phyloP scores from a whole-genome alignment of 2,329 filamentous ascomycete genomes.

The Colletotrichum tabaci region DNA sequence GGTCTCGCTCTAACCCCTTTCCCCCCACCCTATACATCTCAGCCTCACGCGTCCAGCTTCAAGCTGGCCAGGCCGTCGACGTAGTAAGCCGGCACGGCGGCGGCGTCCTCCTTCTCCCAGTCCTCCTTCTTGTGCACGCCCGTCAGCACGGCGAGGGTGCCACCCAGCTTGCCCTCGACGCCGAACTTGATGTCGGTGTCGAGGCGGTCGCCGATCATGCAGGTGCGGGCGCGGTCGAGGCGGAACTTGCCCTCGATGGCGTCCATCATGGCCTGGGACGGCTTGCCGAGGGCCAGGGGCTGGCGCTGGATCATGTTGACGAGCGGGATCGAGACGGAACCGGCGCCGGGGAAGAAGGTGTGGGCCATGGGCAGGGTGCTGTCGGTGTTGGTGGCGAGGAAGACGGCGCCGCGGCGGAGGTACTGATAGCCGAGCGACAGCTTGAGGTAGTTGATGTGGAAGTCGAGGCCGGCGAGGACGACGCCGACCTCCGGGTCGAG shows the following conservation, averaged over 20 bases:
- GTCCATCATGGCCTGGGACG: constrained; percentile 99
- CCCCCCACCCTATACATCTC: constrained; percentile 25
- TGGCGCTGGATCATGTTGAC: constrained; percentile 78
- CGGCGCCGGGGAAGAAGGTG: constrained; percentile 91
- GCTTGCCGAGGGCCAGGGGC: constrained; percentile 89
- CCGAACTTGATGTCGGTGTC: constrained; percentile 98
- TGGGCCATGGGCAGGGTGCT: constrained; percentile 88
- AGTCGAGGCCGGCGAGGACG: constrained; percentile 92
- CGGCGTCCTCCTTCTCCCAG: constrained; percentile 78
- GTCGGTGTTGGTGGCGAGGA: constrained; percentile 94
- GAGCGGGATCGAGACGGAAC: constrained; percentile 84
- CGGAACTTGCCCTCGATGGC: constrained; percentile 96
- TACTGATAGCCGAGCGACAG: constrained; percentile 89
- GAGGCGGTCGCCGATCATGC: constrained; percentile 95
- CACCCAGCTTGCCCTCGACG: constrained; percentile 89
- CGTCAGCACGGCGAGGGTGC: constrained; percentile 91
- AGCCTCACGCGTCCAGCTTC: constrained; percentile 31
- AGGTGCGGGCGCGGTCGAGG: constrained; percentile 86
- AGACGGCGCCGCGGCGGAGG: constrained; percentile 83
- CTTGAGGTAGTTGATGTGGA: constrained; percentile 96
- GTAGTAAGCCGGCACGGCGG: constrained; percentile 84
- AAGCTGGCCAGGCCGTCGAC: constrained; percentile 89
- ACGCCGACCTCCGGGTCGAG: constrained; percentile 92
- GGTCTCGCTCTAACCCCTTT: no score
- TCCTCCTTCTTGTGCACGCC: constrained; percentile 91